Evolutionary conservation across 2,329 filamentous ascomycete species (phyloP).

Genomic region (Pseudogymnoascus verrucosus): DNA sequence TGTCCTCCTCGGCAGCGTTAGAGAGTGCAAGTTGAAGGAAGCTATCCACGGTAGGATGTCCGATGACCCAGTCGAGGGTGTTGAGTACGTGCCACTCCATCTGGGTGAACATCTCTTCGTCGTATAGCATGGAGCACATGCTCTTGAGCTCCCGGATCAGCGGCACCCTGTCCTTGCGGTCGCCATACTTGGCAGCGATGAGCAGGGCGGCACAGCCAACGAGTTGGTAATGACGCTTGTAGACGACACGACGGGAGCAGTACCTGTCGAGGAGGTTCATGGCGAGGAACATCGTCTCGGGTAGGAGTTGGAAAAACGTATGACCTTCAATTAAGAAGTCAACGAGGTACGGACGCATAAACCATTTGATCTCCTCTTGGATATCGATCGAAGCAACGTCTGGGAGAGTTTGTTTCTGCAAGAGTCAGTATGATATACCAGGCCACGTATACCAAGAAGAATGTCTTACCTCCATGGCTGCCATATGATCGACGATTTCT

Average conservation of each 20-base stretch:
- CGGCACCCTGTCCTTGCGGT: conserved; percentile 97
- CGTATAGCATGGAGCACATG: conserved; percentile 98
- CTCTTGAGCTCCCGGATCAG: conserved; percentile 95
- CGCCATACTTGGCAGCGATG: conserved; percentile 96
- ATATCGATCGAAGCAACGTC: conserved; percentile 98
- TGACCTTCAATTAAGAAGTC: conserved; percentile 98
- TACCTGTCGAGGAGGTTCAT: conserved; percentile 96
- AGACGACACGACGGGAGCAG: conserved; percentile 94
- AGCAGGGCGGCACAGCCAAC: conserved; percentile 93
- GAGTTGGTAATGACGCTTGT: conserved; percentile 97
- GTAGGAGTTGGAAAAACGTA: conserved; percentile 84
- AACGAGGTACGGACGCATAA: conserved; percentile 95
- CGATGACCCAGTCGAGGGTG: conserved; percentile 92
- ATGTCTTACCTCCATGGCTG: conserved; percentile 70
- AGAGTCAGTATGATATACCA: conserved; percentile 24
- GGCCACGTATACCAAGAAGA: conserved; percentile 14
- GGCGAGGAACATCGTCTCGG: conserved; percentile 90
- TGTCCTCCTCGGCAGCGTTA: conserved; percentile 65
- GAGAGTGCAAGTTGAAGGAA: conserved; percentile 83
- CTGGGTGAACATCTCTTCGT: conserved; percentile 99
- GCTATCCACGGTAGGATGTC: conserved; percentile 90
- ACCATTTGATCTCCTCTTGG: conserved; percentile 99
- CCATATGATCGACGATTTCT: conserved; percentile 90
- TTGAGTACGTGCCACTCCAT: conserved; percentile 99
- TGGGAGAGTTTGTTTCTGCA: conserved; percentile 72